phyloP scores from a whole-genome alignment of 805 yeast genomes.

The Wickerhamiella occidentalis region DNA sequence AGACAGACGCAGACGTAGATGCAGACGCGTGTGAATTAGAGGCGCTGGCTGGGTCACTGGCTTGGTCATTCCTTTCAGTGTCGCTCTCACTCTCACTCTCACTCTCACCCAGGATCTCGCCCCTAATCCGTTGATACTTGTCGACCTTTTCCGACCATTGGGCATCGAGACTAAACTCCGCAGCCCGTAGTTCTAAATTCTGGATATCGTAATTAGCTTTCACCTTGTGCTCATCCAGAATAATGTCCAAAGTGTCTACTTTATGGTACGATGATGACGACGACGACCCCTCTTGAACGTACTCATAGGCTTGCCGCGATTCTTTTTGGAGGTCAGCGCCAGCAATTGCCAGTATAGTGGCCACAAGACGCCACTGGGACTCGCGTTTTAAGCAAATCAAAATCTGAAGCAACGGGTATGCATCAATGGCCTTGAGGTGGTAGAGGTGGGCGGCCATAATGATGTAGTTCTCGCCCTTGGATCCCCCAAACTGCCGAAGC shows the following conservation, averaged over 20 bases:
- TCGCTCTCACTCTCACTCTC: conserved; percentile 16
- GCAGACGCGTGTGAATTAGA: no score
- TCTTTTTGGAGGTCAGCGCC: background rate
- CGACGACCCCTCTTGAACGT: background rate
- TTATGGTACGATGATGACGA: no score
- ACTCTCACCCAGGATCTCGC: conserved; percentile 8
- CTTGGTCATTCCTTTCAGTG: no score
- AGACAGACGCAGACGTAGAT: no score
- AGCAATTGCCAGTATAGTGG: background rate
- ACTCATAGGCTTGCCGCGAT: background rate
- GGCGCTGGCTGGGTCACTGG: no score
- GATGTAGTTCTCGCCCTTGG: conserved; percentile 34
- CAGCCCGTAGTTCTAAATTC: background rate
- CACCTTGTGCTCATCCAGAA: conserved; percentile 2
- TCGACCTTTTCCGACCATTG: conserved; percentile 17
- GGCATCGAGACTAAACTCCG: background rate
- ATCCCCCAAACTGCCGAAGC: conserved; percentile 8
- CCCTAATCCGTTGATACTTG: background rate
- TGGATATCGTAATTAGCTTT: background rate
- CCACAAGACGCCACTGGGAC: background rate
- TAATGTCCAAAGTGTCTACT: conserved; percentile 32
- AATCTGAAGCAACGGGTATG: background rate
- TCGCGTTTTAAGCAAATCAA: background rate
- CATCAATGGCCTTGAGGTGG: background rate
- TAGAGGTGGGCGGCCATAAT: conserved; percentile 24